These are phyloP conservation scores for Dimocarpus longan DNA, from an alignment of 345 rosid species.

Conservation along the genomic window DNA sequence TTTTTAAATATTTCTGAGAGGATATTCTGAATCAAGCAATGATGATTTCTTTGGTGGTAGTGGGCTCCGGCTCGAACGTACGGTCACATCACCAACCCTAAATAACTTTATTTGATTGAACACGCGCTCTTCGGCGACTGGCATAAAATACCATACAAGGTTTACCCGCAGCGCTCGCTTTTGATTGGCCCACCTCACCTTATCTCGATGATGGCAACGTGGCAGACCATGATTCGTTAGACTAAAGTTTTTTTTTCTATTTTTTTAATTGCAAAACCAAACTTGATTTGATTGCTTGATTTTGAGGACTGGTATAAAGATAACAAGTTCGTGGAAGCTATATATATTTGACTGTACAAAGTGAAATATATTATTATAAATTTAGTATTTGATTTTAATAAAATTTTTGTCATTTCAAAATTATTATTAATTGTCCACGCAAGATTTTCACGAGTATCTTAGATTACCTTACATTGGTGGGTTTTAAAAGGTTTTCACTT, in stretches of 20 bases:
- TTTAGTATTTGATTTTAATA: neutral
- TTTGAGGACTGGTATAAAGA: neutral
- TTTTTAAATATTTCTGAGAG: neutral
- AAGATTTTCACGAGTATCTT: too few species aligned
- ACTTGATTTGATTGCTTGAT: constrained; percentile 11
- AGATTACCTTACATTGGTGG: too few species aligned
- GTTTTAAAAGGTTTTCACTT: too few species aligned
- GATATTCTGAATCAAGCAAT: constrained; percentile 23
- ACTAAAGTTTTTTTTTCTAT: neutral
- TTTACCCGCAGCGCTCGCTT: neutral
- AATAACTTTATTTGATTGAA: too few species aligned
- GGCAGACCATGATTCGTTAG: constrained; percentile 23
- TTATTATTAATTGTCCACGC: neutral
- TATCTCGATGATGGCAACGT: constrained; percentile 33
- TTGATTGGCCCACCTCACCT: constrained; percentile 15
- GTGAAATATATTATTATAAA: neutral
- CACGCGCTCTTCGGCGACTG: constrained; percentile 5
- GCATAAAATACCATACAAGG: neutral
- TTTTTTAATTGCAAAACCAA: too few species aligned
- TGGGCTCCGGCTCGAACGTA: neutral
- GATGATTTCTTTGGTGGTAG: constrained; percentile 16
- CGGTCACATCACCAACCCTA: constrained; percentile 16
- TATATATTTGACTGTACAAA: neutral
- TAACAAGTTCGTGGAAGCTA: too few species aligned
- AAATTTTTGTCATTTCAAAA: neutral